A percentile compares a stretch with the other conserved stretches of the same genome.
These are phyloP conservation scores for Cyclostephanos tholiformis DNA, from an alignment of 108 stramenopile genomes.

Conservation along the genomic window DNA sequence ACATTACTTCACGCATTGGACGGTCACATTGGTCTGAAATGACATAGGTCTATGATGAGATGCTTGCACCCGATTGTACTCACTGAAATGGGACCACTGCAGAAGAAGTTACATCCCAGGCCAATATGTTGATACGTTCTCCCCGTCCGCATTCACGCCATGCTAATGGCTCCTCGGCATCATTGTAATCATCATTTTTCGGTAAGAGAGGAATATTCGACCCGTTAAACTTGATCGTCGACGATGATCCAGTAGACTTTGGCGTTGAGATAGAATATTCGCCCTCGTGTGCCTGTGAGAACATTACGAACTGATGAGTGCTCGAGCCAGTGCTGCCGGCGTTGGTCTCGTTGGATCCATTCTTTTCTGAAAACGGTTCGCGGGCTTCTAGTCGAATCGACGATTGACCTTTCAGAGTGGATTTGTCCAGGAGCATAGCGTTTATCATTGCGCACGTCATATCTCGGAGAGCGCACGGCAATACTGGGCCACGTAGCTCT, in stretches of 20 bases:
- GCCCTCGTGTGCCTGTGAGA: slow-evolving; percentile 41
- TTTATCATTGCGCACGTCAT: slow-evolving; percentile 42
- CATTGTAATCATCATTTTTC: background rate
- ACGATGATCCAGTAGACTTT: slow-evolving; percentile 28
- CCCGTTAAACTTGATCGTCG: slow-evolving; percentile 36
- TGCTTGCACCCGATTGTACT: background rate
- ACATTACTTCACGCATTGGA: too few species aligned
- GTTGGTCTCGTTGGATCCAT: background rate
- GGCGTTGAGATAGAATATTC: slow-evolving; percentile 16
- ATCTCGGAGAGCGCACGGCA: slow-evolving; percentile 65
- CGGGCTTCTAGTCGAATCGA: slow-evolving; percentile 4
- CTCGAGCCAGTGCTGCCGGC: background rate
- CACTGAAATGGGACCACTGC: slow-evolving; percentile 8
- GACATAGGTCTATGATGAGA: background rate
- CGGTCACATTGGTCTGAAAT: background rate
- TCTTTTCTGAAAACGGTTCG: background rate
- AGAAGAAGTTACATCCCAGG: slow-evolving; percentile 15
- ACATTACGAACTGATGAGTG: slow-evolving; percentile 36
- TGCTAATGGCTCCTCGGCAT: background rate
- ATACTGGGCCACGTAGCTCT: slow-evolving; percentile 55
- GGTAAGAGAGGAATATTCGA: slow-evolving; percentile 22
- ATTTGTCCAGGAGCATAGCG: slow-evolving; percentile 26
- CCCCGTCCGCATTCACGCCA: slow-evolving; percentile 22
- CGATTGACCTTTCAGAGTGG: background rate
- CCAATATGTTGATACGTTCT: slow-evolving; percentile 17